A percentile compares a stretch with the other conserved stretches of the same genome.
Evolutionary conservation across 1,284 basidiomycete species (phyloP).

Genomic region (Microbotryum lychnidis-dioicae): DNA sequence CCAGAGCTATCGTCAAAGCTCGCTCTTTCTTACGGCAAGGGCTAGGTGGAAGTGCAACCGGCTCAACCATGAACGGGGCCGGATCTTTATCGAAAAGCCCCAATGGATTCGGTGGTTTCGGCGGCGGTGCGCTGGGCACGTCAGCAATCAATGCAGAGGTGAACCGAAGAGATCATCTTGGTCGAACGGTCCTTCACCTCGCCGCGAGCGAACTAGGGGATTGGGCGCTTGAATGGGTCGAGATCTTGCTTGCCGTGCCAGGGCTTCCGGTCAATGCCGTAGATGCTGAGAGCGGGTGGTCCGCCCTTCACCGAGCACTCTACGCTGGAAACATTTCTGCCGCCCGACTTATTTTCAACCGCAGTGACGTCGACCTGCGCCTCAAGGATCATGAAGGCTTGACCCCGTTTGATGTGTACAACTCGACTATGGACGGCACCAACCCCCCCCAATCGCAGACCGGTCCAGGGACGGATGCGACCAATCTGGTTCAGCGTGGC

Average conservation of each 20-base stretch:
- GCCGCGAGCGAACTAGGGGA: constrained; percentile 54
- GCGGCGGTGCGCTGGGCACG: constrained; percentile 1
- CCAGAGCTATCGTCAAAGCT: constrained; percentile 27
- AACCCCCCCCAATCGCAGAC: constrained; percentile 7
- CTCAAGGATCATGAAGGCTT: constrained; percentile 85
- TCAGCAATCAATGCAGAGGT: constrained; percentile 46
- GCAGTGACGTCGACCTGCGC: constrained; percentile 62
- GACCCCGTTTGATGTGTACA: constrained; percentile 89
- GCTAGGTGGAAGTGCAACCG: neutral
- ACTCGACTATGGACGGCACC: constrained; percentile 65
- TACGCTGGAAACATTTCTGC: constrained; percentile 77
- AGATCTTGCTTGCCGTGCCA: constrained; percentile 69
- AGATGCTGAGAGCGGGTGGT: constrained; percentile 84
- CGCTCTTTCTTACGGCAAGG: constrained; percentile 20
- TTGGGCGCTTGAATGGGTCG: constrained; percentile 67
- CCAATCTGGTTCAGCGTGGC: neutral
- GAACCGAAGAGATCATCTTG: constrained; percentile 63
- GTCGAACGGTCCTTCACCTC: constrained; percentile 76
- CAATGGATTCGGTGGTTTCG: neutral
- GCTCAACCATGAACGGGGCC: neutral
- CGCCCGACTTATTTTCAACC: constrained; percentile 65
- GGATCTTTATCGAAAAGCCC: constrained; percentile 13
- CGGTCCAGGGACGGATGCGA: too few relatives aligned
- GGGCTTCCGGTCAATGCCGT: constrained; percentile 69
- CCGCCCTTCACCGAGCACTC: constrained; percentile 80